phyloP scores from a whole-genome alignment of 345 rosid genomes.

The Schrenkiella parvula region DNA sequence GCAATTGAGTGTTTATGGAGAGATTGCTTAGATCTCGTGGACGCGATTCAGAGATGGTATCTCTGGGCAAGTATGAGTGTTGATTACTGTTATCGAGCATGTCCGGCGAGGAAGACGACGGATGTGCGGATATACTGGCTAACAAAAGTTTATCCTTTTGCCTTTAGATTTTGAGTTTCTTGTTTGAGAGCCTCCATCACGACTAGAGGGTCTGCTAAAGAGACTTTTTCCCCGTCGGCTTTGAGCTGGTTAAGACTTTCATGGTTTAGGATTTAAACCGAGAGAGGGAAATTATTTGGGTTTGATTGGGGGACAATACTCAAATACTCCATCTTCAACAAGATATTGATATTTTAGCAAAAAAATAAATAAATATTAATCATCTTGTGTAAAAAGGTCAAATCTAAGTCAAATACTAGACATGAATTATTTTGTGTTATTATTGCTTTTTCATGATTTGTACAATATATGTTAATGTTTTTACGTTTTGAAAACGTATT shows the following conservation, averaged over 20 bases:
- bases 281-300: neutral
- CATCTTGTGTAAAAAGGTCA: too few relatives aligned
- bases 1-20: neutral
- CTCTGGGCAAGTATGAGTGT: neutral
- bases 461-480: too few relatives aligned
- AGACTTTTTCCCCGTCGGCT: neutral
- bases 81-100: neutral
- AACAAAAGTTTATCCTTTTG: neutral
- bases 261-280: neutral
- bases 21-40: neutral
- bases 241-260: neutral
- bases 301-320: neutral
- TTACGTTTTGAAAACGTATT: too few relatives aligned
- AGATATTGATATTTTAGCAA: too few relatives aligned
- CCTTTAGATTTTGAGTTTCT: neutral
- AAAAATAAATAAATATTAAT: too few relatives aligned
- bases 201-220: neutral
- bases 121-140: slow-evolving; percentile 8
- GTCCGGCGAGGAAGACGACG: slow-evolving; percentile 29
- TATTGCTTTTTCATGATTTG: too few relatives aligned
- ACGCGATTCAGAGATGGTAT: neutral
- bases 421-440: too few relatives aligned
- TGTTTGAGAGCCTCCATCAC: neutral
- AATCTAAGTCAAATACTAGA: too few relatives aligned
- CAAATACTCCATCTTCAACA: too few relatives aligned